Conservation (phyloP, 1,139 yeast genomes). For the Blastobotrys raffinosifermentans region DNA sequence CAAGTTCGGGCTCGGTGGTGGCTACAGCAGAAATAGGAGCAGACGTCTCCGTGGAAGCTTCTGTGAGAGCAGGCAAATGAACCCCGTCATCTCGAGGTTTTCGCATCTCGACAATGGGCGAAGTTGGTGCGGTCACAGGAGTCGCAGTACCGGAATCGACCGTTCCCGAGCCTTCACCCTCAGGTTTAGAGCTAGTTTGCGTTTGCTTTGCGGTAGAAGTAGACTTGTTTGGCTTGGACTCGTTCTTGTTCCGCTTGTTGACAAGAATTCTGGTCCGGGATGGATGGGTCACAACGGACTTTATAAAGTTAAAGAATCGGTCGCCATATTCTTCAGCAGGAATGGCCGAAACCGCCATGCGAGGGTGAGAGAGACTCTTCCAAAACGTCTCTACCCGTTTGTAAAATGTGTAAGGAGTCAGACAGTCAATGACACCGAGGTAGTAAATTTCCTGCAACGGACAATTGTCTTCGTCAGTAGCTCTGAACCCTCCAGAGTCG, state of each 20-base stretch:
- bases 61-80: conserved; percentile 19
- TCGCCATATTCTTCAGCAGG: conserved; percentile 90
- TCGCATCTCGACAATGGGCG: too few relatives aligned
- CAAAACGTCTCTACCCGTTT: conserved; percentile 84
- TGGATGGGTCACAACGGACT: conserved; percentile 24
- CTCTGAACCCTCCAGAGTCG: conserved; percentile 81
- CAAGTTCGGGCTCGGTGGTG: too few relatives aligned
- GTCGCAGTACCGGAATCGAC: too few relatives aligned
- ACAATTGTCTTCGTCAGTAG: conserved; percentile 59
- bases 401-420: conserved; percentile 73
- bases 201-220: not conserved
- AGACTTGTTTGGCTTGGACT: not conserved
- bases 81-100: not conserved
- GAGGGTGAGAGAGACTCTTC: conserved; percentile 65
- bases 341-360: conserved; percentile 74
- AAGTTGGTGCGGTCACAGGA: too few relatives aligned
- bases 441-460: conserved; percentile 74
- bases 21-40: not conserved
- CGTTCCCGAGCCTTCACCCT: too few relatives aligned
- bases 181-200: too few relatives aligned
- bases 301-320: conserved; percentile 70
- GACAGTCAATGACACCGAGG: conserved; percentile 88
- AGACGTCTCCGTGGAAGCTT: conserved; percentile 16
- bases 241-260: not conserved
- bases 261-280: not conserved